phyloP scores from a whole-genome alignment of 306 rosid genomes.

The Cucurbita argyrosperma region DNA sequence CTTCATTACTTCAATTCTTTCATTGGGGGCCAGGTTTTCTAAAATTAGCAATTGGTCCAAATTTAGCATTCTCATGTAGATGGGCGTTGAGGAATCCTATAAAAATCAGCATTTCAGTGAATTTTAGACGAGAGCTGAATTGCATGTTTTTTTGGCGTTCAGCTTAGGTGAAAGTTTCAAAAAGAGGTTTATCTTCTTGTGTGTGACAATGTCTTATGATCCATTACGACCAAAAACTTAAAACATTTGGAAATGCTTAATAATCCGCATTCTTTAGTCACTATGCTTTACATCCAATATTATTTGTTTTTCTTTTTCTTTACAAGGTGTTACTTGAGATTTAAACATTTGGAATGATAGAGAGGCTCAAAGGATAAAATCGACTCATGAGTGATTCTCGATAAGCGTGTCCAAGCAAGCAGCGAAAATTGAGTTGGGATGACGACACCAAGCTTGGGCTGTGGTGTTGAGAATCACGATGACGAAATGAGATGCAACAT shows the following conservation, averaged over 20 bases:
- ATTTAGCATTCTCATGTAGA: not conserved
- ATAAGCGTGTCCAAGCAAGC: too few relatives aligned
- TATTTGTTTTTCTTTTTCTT: not conserved
- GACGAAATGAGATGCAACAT: too few relatives aligned
- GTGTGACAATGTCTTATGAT: not conserved
- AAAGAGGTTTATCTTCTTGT: not conserved
- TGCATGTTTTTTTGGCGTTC: constrained; percentile 39
- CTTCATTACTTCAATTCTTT: constrained; percentile 36
- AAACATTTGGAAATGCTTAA: not conserved
- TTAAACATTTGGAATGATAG: too few relatives aligned
- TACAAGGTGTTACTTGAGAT: too few relatives aligned
- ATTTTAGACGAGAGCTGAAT: constrained; percentile 32
- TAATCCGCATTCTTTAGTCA: not conserved
- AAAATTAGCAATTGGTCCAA: constrained; percentile 19
- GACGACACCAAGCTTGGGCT: too few relatives aligned
- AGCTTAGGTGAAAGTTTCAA: constrained; percentile 15
- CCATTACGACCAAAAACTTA: not conserved
- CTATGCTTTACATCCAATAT: too few relatives aligned
- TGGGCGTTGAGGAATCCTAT: constrained; percentile 18
- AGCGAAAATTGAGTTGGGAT: too few relatives aligned
- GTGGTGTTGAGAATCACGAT: too few relatives aligned
- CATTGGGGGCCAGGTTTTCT: constrained; percentile 23
- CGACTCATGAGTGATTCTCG: too few relatives aligned
- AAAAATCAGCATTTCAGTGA: constrained; percentile 20
- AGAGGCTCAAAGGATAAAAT: too few relatives aligned